Evolutionary conservation across 2,329 filamentous ascomycete genomes (phyloP).

Genomic region (Trichoderma brevicompactum): DNA sequence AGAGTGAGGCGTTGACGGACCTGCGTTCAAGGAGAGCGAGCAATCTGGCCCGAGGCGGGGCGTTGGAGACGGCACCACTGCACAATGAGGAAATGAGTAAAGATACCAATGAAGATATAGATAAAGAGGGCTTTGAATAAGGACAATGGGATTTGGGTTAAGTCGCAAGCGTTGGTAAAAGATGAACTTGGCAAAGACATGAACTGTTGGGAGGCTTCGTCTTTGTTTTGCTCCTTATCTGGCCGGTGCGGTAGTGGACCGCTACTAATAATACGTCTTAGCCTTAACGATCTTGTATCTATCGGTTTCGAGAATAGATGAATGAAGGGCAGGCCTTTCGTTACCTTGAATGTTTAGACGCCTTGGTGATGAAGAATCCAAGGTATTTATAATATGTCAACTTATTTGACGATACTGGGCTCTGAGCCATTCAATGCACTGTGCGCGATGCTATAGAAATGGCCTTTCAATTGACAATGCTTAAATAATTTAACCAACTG

Average conservation of each 20-base stretch:
- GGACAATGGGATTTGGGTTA: conserved; percentile 33
- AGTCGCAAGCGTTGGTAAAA: background rate
- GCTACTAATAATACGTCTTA: background rate
- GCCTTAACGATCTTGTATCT: background rate
- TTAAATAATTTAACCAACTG: no score
- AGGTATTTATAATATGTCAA: background rate
- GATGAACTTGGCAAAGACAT: background rate
- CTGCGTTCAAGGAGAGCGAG: conserved; percentile 60
- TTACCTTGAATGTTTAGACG: background rate
- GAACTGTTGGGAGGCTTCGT: conserved; percentile 1
- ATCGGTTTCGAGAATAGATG: background rate
- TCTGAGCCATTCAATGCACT: background rate
- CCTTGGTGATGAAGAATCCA: background rate
- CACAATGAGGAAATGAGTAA: conserved; percentile 36
- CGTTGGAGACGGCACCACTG: conserved; percentile 58
- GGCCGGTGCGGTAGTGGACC: background rate
- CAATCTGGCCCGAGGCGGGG: conserved; percentile 51
- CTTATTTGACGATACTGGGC: background rate
- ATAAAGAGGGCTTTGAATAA: conserved; percentile 51
- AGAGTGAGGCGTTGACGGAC: conserved; percentile 60
- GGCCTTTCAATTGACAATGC: no score
- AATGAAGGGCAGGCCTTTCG: conserved; percentile 15
- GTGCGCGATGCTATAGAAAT: no score
- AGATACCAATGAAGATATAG: conserved; percentile 33
- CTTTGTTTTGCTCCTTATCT: background rate